Percentiles rank a stretch among this genome's conserved stretches.
These are phyloP conservation scores for Cylindrodendrum hubeiense DNA, from an alignment of 2,329 filamentous ascomycete species.

Conservation along the genomic window DNA sequence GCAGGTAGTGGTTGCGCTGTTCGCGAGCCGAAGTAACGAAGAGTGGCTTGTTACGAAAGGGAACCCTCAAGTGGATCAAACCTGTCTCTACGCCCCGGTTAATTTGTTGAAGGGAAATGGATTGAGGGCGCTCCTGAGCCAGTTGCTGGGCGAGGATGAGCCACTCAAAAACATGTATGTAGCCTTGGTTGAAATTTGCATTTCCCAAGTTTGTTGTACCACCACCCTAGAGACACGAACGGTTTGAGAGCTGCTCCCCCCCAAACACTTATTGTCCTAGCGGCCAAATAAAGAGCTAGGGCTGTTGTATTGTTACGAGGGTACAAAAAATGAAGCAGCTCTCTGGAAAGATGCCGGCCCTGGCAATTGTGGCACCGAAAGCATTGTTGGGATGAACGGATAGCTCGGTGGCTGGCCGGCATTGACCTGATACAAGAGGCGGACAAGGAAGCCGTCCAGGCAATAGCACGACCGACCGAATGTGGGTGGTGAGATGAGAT, in stretches of 20 bases:
- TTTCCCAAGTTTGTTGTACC: neutral
- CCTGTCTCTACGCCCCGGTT: slow-evolving; percentile 22
- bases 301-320: neutral
- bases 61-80: slow-evolving; percentile 39
- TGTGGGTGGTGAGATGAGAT: slow-evolving; percentile 20
- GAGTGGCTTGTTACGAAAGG: slow-evolving; percentile 37
- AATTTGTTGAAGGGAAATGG: slow-evolving; percentile 22
- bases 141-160: neutral
- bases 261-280: neutral
- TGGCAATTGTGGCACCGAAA: slow-evolving; percentile 1
- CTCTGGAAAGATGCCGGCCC: neutral
- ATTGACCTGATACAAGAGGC: slow-evolving; percentile 18
- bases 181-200: slow-evolving; percentile 1
- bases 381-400: slow-evolving; percentile 13
- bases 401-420: slow-evolving; percentile 5
- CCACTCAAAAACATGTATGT: neutral
- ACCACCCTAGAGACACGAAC: neutral
- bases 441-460: slow-evolving; percentile 20
- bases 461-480: slow-evolving; percentile 13
- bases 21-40: slow-evolving; percentile 10
- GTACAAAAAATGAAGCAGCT: neutral
- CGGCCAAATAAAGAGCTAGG: neutral
- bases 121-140: slow-evolving; percentile 1
- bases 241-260: neutral
- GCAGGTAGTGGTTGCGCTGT: neutral